Percentiles rank a stretch among this genome's conserved stretches.
Evolutionary conservation across 1,139 yeast species (phyloP).

Genomic region (Saccharomyces hybrid): DNA sequence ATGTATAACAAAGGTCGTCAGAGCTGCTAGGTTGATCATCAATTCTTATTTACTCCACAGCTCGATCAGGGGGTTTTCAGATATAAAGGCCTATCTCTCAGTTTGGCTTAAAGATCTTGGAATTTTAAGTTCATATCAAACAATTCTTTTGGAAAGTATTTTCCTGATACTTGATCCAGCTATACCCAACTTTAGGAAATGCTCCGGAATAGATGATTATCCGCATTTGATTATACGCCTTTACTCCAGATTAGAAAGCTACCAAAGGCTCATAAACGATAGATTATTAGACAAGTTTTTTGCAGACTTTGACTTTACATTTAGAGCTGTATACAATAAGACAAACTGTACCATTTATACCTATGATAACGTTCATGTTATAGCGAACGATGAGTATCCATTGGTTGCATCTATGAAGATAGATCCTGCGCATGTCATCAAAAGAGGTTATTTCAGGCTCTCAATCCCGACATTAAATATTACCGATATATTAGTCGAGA

Average conservation of each 20-base stretch:
- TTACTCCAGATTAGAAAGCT: background rate
- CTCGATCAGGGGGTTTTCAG: background rate
- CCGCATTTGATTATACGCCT: background rate
- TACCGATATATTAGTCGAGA: constrained; percentile 25
- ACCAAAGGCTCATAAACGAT: background rate
- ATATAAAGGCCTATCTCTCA: background rate
- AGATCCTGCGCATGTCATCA: constrained; percentile 10
- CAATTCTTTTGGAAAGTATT: background rate
- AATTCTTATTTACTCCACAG: background rate
- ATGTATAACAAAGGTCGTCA: background rate
- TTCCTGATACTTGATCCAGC: background rate
- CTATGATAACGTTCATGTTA: background rate
- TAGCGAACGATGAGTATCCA: background rate
- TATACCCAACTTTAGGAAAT: background rate
- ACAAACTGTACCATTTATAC: background rate
- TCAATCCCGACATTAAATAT: constrained; percentile 11
- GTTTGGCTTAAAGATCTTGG: background rate
- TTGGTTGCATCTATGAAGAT: constrained; percentile 17
- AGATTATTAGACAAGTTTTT: background rate
- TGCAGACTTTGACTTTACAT: background rate
- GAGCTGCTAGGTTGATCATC: background rate
- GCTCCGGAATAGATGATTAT: background rate
- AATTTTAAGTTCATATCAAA: background rate
- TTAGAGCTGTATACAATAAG: background rate
- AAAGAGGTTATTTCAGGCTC: constrained; percentile 16